phyloP scores from a whole-genome alignment of 2,329 filamentous ascomycete genomes.

The Ceratocystis eucalypticola region DNA sequence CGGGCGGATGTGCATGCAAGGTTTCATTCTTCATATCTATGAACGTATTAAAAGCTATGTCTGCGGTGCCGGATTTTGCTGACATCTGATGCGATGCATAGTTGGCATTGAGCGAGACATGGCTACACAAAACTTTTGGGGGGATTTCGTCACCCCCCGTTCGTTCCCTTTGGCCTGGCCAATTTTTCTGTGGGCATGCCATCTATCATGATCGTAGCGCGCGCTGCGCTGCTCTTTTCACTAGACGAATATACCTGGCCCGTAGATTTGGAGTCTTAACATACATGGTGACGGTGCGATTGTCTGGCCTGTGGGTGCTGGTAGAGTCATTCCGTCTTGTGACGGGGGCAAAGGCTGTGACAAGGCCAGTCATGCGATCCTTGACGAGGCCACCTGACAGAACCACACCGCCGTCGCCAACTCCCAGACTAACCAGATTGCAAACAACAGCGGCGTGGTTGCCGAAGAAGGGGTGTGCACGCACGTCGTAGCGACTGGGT shows the following conservation, averaged over 20 bases:
- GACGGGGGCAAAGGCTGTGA: constrained; percentile 25
- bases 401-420: constrained; percentile 30
- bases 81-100: too few relatives aligned
- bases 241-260: neutral
- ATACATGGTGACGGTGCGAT: neutral
- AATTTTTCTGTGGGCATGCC: neutral
- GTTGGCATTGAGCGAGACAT: too few relatives aligned
- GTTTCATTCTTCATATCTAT: neutral
- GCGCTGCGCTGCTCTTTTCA: neutral
- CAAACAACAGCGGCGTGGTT: constrained; percentile 33
- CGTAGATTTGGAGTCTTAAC: neutral
- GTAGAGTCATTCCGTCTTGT: neutral
- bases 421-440: constrained; percentile 27
- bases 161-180: too few relatives aligned
- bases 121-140: too few relatives aligned
- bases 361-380: constrained; percentile 29
- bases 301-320: neutral
- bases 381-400: constrained; percentile 33
- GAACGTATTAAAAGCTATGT: too few relatives aligned
- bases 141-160: too few relatives aligned
- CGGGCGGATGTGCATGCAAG: neutral
- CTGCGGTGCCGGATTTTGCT: too few relatives aligned
- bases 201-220: neutral
- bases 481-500: constrained; percentile 28
- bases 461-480: constrained; percentile 43